phyloP scores from a whole-genome alignment of 2,329 filamentous ascomycete species.

The Gaeumannomyces tritici region DNA sequence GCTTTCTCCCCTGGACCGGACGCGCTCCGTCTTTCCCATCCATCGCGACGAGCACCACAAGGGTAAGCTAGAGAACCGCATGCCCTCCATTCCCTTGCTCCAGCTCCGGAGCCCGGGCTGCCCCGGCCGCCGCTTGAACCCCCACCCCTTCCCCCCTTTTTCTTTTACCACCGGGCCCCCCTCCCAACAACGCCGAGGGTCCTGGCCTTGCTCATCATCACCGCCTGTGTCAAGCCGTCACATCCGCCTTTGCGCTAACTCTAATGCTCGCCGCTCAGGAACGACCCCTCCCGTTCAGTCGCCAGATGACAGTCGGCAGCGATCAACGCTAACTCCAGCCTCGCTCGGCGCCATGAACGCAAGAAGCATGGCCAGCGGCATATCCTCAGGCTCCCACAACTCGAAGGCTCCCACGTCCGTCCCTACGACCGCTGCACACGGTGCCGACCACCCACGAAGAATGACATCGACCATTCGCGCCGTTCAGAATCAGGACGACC shows the following conservation, averaged over 20 bases:
- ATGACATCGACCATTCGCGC: slow-evolving; percentile 44
- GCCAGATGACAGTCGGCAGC: slow-evolving; percentile 15
- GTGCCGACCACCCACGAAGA: slow-evolving; percentile 15
- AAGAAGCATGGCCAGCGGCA: slow-evolving; percentile 24
- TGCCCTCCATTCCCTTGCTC: neutral
- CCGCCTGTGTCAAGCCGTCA: neutral
- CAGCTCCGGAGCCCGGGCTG: neutral
- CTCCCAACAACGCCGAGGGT: neutral
- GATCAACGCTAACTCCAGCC: slow-evolving; percentile 24
- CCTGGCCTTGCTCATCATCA: neutral
- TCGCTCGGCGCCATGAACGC: slow-evolving; percentile 27
- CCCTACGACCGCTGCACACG: slow-evolving; percentile 9
- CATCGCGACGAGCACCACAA: slow-evolving; percentile 12
- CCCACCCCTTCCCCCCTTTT: neutral
- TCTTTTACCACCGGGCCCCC: neutral
- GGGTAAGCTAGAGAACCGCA: neutral
- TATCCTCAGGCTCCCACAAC: slow-evolving; percentile 8
- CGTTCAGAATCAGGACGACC: slow-evolving; percentile 44
- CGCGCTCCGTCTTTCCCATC: slow-evolving; percentile 13
- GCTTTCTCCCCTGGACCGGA: slow-evolving; percentile 10
- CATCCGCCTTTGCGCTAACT: neutral
- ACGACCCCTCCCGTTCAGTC: neutral
- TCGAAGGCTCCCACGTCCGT: slow-evolving; percentile 14
- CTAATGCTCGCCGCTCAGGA: neutral
- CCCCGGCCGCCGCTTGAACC: neutral